Evolutionary conservation across 768 basidiomycete genomes (phyloP).

Genomic region (Leccinum obscurum): DNA sequence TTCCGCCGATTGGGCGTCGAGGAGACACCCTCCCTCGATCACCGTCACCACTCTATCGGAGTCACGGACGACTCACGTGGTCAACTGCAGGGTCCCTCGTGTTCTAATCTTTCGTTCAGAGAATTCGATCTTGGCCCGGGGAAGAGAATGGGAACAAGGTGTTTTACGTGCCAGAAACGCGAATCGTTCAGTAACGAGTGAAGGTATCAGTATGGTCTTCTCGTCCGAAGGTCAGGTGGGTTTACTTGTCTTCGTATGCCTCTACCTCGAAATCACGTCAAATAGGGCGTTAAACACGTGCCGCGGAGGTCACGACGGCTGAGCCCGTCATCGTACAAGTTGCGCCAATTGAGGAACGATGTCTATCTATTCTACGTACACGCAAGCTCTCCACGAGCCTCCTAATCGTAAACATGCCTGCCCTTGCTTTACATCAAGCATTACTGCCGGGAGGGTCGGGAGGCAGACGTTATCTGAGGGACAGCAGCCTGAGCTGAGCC

Average conservation of each 20-base stretch:
- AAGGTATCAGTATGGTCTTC: background rate
- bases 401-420: conserved; percentile 1
- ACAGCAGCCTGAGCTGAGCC: conserved; percentile 2
- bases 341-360: conserved; percentile 14
- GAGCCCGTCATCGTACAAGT: conserved; percentile 1
- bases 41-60: conserved; percentile 17
- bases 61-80: conserved; percentile 29
- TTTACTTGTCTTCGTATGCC: conserved; percentile 1
- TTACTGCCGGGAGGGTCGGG: background rate
- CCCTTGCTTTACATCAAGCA: background rate
- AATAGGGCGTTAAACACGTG: conserved; percentile 21
- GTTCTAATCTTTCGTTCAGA: conserved; percentile 15
- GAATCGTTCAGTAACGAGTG: background rate
- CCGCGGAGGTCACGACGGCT: conserved; percentile 6
- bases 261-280: conserved; percentile 17
- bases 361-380: conserved; percentile 19
- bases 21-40: conserved; percentile 1
- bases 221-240: background rate
- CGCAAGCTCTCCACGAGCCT: conserved; percentile 7
- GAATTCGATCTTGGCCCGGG: background rate
- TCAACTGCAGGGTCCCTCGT: conserved; percentile 26
- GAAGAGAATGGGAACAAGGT: background rate
- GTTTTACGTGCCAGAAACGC: conserved; percentile 23
- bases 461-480: conserved; percentile 1
- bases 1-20: background rate